Evolutionary conservation across 495 filamentous ascomycete genomes (phyloP), one percentile per base, ranked within the genome.

Genomic region (Penicillium parvum): DNA sequence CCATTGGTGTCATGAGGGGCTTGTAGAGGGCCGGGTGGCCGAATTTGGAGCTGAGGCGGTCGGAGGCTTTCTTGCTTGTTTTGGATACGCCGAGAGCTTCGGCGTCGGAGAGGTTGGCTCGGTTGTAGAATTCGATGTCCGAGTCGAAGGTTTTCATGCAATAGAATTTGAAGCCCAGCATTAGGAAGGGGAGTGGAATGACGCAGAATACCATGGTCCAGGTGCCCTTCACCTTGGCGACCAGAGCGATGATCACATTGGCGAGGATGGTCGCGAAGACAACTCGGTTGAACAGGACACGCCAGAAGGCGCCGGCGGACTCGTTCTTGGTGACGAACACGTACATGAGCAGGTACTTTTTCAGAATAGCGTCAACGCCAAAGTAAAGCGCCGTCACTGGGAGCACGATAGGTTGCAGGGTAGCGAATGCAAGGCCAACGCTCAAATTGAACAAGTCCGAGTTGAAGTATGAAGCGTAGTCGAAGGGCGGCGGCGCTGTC

Each of bases 391-490:
- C 90, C 0, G 86, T 87, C 25, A 95, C 83, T 0, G 88, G 87
- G n/a, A 99, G 75, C 4, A 90, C 85, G 22, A 97, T 77, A 0
- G 92, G 92, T 65, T 97, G 92, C 29, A 96, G 64, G 8, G 85
- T 83, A 2, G 84, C 82, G 60, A 90, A 97, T 55, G 81, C 88
- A 23, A 99, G 73, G 2, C 88, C 83, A 22, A 96, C 85, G 0
- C 92, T 97, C 3, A 86, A 73, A 61, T 96, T 96, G 68, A 87
- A 99, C 12, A 97, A 73, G 65, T 96, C 96, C 65, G 83, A 75
- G 60, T 96, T 97, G 72, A 96, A 97, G 67, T 97, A 96, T 45
- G 78, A 88, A 37, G 92, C 88, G 55, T 96, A 98, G 52, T 96
- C 90, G 63, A 99, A 96, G 8, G 85, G 66, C 2, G 86, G 88